phyloP scores from a whole-genome alignment of 2,329 filamentous ascomycete genomes.

The Fusarium falciforme region DNA sequence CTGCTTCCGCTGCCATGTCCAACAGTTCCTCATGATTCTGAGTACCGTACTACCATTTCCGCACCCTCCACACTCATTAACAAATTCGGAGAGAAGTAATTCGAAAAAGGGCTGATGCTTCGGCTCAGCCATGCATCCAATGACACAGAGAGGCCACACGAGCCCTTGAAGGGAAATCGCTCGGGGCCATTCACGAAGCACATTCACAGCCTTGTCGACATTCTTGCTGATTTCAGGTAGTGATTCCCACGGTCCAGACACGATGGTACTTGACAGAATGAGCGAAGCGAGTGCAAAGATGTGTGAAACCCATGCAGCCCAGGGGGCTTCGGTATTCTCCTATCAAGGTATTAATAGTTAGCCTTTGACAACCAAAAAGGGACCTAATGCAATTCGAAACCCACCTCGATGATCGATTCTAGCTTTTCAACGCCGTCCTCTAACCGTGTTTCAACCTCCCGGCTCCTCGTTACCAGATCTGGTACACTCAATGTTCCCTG shows the following conservation, averaged over 20 bases:
- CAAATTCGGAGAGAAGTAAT: background rate
- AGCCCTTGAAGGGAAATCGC: background rate
- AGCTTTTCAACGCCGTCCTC: background rate
- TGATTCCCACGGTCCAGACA: background rate
- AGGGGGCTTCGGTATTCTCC: background rate
- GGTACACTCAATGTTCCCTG: background rate
- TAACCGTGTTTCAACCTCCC: background rate
- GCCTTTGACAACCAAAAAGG: background rate
- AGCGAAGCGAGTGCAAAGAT: background rate
- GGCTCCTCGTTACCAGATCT: background rate
- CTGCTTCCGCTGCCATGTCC: background rate
- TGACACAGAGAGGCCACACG: background rate
- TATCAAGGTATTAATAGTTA: background rate
- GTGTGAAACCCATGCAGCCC: background rate
- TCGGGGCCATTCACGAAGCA: background rate
- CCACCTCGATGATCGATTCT: background rate
- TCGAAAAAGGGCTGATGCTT: background rate
- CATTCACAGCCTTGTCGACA: background rate
- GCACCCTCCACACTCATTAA: background rate
- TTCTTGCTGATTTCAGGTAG: background rate
- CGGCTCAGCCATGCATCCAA: background rate
- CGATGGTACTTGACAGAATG: background rate
- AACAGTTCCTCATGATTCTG: background rate
- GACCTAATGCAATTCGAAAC: background rate
- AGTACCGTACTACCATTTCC: background rate